These are phyloP conservation scores for Pezicula neosporulosa DNA, from an alignment of 2,329 filamentous ascomycete genomes.

Conservation along the genomic window DNA sequence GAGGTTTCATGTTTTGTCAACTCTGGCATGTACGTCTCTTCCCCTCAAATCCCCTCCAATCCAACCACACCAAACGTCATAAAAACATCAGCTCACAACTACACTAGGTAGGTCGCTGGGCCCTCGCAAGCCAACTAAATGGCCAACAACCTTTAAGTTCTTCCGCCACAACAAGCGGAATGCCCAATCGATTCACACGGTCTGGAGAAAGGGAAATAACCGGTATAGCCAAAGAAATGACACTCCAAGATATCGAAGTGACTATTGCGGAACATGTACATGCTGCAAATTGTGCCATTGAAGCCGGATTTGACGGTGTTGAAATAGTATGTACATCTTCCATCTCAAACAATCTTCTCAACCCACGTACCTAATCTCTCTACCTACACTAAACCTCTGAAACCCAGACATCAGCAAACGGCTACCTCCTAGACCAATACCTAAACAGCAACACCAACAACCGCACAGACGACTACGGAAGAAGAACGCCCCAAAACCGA, in stretches of 20 bases:
- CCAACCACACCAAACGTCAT: no score
- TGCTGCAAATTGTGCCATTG: conserved; percentile 21
- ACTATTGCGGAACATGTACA: conserved; percentile 22
- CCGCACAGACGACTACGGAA: conserved; percentile 39
- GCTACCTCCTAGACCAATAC: conserved; percentile 53
- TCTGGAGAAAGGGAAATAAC: not conserved
- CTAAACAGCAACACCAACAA: conserved; percentile 48
- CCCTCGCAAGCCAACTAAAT: conserved; percentile 22
- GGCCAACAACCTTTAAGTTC: conserved; percentile 27
- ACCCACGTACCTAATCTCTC: no score
- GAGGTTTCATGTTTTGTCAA: conserved; percentile 57
- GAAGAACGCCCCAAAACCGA: conserved; percentile 15
- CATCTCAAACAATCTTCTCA: no score
- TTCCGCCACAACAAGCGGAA: conserved; percentile 15
- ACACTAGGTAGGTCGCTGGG: conserved; percentile 4
- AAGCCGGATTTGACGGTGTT: conserved; percentile 47
- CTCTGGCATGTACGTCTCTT: conserved; percentile 56
- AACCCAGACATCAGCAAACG: conserved; percentile 27
- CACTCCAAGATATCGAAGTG: conserved; percentile 21
- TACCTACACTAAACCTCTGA: not conserved
- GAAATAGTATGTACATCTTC: conserved; percentile 23
- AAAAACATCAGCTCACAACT: conserved; percentile 32
- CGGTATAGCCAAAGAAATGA: conserved; percentile 12
- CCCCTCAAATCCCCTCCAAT: conserved; percentile 17
- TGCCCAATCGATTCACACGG: not conserved